A percentile compares a stretch with the other conserved stretches of the same genome.
Evolutionary conservation across 2,329 filamentous ascomycete genomes (phyloP).

Genomic region (Colletotrichum sp.): DNA sequence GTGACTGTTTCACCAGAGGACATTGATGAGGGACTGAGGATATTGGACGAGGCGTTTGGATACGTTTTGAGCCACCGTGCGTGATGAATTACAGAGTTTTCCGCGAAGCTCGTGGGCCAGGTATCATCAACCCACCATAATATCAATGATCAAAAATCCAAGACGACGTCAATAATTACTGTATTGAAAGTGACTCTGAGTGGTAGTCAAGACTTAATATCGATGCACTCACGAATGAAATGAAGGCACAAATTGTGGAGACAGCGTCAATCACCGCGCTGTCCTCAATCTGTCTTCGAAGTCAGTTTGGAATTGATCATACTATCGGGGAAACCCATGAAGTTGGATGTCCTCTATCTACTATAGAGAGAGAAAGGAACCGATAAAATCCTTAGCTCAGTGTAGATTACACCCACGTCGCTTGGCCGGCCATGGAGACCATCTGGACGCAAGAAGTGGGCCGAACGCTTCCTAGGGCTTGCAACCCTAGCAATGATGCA

Average conservation of each 20-base stretch:
- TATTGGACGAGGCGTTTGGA: conserved; percentile 55
- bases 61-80: neutral
- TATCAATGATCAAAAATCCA: accelerated
- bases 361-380: neutral
- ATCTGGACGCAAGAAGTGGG: neutral
- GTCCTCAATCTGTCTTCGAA: accelerated
- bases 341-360: accelerated
- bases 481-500: neutral
- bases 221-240: accelerated
- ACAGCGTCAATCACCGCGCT: neutral
- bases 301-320: neutral
- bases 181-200: neutral
- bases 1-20: conserved; percentile 51
- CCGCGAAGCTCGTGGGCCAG: accelerated
- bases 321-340: neutral
- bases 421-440: neutral
- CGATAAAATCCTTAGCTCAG: neutral
- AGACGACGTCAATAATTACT: neutral
- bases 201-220: neutral
- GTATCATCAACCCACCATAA: accelerated
- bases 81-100: neutral
- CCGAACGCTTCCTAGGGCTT: neutral
- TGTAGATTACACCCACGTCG: accelerated
- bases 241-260: neutral
- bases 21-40: conserved; percentile 48